Base-by-base conservation (phyloP, 2,329 filamentous ascomycete species). In the Penicillium frequentans region DNA sequence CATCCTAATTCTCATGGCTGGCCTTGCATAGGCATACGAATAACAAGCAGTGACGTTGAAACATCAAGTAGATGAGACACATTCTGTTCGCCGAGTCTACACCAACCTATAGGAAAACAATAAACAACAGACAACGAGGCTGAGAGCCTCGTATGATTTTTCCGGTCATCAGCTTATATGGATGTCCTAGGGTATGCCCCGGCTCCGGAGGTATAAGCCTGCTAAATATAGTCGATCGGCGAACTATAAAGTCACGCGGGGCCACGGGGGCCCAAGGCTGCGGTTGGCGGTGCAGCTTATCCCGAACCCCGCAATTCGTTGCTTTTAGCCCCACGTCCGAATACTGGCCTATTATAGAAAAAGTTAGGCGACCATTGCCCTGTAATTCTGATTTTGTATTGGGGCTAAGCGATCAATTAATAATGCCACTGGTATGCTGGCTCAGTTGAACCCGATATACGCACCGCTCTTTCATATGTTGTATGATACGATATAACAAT, bases 261-360 rank as follows among this genome's bases (percentile, higher is more conserved):
- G 19, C 13, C 21, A 35, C 9, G n/a, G 27, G 51, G 51, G 31
- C 51, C 52, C 45, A 55, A 44, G 26, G 21, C 26, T 46, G 8
- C 14, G 26, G 24, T 49, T 55, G 47, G 48, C 48, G 42, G 37
- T 54, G 52, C 52, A 19, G 39, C 19, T 13, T 23, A 51, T 24
- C 21, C 35, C 5, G 16, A n/a, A 49, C 47, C 47, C 53, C 47
- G 48, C 53, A 55, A 55, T 55, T 55, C 48, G 47, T 33, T 39
- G 14, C 6, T 24, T 21, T 26, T 24, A 37, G 49, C 53, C 48
- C 53, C 53, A 47, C 42, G 44, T 11, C 14, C 3, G 21, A 21
- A 4, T n/a, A 39, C 43, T 49, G 39, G 29, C 46, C 53, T 55
- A 55, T 55, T 14, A 16, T 39, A 35, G 26, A 55, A 42, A 1